phyloP scores from a whole-genome alignment of 768 basidiomycete genomes.

The Agrocybe praecox region DNA sequence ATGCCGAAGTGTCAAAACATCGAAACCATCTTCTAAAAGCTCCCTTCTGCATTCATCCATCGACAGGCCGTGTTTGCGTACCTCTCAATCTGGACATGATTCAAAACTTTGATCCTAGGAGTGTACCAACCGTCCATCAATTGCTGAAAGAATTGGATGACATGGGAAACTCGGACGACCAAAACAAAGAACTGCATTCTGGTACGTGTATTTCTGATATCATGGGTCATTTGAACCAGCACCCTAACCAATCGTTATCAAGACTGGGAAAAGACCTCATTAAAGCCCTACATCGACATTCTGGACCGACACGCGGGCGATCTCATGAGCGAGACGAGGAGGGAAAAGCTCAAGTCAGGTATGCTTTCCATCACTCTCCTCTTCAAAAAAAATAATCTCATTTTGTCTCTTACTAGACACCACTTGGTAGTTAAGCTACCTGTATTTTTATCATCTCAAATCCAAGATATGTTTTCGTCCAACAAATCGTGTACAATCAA shows the following conservation, averaged over 20 bases:
- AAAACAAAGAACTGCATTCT: conserved; percentile 47
- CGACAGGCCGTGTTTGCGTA: conserved; percentile 94
- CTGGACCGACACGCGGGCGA: conserved; percentile 71
- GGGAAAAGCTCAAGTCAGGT: conserved; percentile 46
- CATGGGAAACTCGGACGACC: conserved; percentile 28
- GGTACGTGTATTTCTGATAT: conserved; percentile 31
- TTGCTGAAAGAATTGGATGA: conserved; percentile 80
- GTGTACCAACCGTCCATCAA: conserved; percentile 85
- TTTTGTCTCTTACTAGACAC: conserved; percentile 12
- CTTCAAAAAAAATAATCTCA: background rate
- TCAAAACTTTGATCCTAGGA: conserved; percentile 80
- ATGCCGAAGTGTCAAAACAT: conserved; percentile 96
- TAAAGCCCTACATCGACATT: conserved; percentile 90
- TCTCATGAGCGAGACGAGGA: conserved; percentile 60
- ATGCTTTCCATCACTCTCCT: background rate
- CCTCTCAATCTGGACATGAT: conserved; percentile 81
- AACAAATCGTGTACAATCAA: too few relatives aligned
- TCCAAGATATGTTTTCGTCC: too few relatives aligned
- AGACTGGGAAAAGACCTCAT: conserved; percentile 88
- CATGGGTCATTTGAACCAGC: background rate
- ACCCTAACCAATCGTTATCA: background rate
- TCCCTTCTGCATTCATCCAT: conserved; percentile 96
- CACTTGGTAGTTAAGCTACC: conserved; percentile 16
- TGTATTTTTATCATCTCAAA: too few relatives aligned
- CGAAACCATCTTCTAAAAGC: conserved; percentile 97